Percentiles rank a stretch among this genome's conserved stretches.
These are phyloP conservation scores for Cadophora gregata DNA, from an alignment of 2,329 filamentous ascomycete species.

Conservation along the genomic window DNA sequence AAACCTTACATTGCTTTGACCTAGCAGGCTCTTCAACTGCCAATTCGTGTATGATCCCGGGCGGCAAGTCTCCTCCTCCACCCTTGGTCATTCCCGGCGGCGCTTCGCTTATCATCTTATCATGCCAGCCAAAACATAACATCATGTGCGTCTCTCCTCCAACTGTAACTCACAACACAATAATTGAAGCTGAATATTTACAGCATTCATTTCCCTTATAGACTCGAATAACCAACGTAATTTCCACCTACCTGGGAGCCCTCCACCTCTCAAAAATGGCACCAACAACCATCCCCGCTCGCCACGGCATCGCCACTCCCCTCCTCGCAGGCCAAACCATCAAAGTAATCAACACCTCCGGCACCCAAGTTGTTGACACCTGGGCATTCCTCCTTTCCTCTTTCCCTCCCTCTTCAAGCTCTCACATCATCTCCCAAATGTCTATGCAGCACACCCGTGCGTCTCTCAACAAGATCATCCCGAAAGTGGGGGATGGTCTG, in stretches of 20 bases:
- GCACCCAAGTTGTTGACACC: conserved; percentile 38
- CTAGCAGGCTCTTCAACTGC: no score
- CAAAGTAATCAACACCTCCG: conserved; percentile 36
- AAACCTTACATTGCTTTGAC: no score
- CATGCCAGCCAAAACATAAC: neutral
- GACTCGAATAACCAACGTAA: neutral
- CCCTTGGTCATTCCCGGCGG: neutral
- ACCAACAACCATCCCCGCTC: conserved; percentile 31
- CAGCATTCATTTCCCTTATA: neutral
- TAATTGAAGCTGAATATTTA: neutral
- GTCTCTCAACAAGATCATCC: conserved; percentile 31
- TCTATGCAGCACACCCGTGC: conserved; percentile 37
- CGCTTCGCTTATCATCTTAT: neutral
- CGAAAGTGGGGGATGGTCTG: conserved; percentile 32
- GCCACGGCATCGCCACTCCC: conserved; percentile 31
- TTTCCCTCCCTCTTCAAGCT: conserved; percentile 18
- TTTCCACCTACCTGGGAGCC: no score
- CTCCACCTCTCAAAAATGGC: conserved; percentile 11
- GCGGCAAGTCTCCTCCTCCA: neutral
- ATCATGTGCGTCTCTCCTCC: neutral
- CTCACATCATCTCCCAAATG: conserved; percentile 31
- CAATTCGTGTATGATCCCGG: neutral
- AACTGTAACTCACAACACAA: neutral
- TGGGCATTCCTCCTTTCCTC: conserved; percentile 36
- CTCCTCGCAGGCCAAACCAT: conserved; percentile 33